Evolutionary conservation across 352 stramenopile species (phyloP).

Genomic region (Phytophthora fragariae): DNA sequence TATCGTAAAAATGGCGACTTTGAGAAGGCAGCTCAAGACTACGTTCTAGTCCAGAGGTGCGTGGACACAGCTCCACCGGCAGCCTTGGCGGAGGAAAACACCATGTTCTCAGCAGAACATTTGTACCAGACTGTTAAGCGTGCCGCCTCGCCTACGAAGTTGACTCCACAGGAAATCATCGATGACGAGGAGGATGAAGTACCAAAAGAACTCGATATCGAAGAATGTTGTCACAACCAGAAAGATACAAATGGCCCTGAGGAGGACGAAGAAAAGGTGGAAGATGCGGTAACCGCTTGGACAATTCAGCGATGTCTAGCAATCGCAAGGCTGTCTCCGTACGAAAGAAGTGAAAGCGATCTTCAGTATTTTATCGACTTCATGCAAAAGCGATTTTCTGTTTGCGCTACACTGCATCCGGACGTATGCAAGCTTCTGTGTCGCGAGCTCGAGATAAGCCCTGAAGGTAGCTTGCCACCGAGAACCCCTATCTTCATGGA

Average conservation of each 20-base stretch:
- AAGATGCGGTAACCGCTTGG: slow-evolving; percentile 36
- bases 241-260: slow-evolving; percentile 15
- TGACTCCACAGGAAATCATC: neutral
- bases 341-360: slow-evolving; percentile 44
- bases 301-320: slow-evolving; percentile 34
- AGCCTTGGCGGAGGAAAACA: slow-evolving; percentile 12
- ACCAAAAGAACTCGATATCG: slow-evolving; percentile 3
- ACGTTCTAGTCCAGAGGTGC: slow-evolving; percentile 33
- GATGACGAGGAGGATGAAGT: slow-evolving; percentile 11
- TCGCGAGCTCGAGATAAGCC: slow-evolving; percentile 37
- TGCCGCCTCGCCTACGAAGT: slow-evolving; percentile 5
- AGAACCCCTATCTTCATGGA: slow-evolving; percentile 47
- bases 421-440: slow-evolving; percentile 50
- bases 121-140: slow-evolving; percentile 25
- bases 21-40: slow-evolving; percentile 70
- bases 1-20: slow-evolving; percentile 69
- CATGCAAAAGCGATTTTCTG: slow-evolving; percentile 49
- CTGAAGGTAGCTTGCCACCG: slow-evolving; percentile 23
- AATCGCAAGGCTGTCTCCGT: slow-evolving; percentile 28
- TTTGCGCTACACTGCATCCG: slow-evolving; percentile 48
- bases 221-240: slow-evolving; percentile 1
- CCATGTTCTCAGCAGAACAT: slow-evolving; percentile 25
- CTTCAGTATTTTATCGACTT: slow-evolving; percentile 53
- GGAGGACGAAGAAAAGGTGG: slow-evolving; percentile 8
- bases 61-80: neutral